Base-by-base conservation (phyloP, 2,329 filamentous ascomycete genomes). In the Ophiognomonia clavigignenti-juglandacearum region DNA sequence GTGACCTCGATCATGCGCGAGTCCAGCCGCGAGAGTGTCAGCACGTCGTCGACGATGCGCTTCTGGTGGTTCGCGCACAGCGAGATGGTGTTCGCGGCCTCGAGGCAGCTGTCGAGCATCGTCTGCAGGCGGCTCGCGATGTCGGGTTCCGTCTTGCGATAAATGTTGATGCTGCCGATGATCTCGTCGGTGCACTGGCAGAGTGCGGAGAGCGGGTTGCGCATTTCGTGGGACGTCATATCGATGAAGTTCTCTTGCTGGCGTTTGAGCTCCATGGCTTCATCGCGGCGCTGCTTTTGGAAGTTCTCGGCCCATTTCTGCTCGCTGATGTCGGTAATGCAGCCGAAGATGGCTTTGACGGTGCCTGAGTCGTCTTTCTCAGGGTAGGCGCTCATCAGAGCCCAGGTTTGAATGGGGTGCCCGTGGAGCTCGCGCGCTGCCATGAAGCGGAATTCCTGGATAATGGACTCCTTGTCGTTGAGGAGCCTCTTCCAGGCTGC, bases 241-340 rank as follows among this genome's bases (percentile, higher is more conserved):
- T 87, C 83, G 54, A 87, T 86, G 57, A 86, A 86, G 54, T 86
- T 86, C 56, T 82, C 78, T 55, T 82, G 78, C 53, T 86, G 82
- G 20, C 80, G 74, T 63, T 93, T 93, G 51, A 90, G 74, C 61
- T 92, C 85, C 2, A 91, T 80, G 0, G 88, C 89, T 61, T 93
- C 88, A 58, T 91, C 80, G 58, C 87, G 85, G 48, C 87, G 82
- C 37, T 83, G 77, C 57, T 79, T 88, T 63, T 95, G 87, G 27
- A 89, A 81, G 39, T 84, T 82, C 63, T 95, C 88, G 1, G 88
- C 88, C 73, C 84, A 85, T 62, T 95, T 95, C 61, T 93, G 87
- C 45, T 86, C 80, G 16, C 85, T 89, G 54, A 95, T 95, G 59
- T 95, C 88, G 0, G 88, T 92, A 43, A 95, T 84, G 59, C 83